A percentile compares a stretch with the other conserved stretches of the same genome.
Evolutionary conservation across 768 basidiomycete genomes (phyloP).

Genomic region (Hebeloma cylindrosporum): DNA sequence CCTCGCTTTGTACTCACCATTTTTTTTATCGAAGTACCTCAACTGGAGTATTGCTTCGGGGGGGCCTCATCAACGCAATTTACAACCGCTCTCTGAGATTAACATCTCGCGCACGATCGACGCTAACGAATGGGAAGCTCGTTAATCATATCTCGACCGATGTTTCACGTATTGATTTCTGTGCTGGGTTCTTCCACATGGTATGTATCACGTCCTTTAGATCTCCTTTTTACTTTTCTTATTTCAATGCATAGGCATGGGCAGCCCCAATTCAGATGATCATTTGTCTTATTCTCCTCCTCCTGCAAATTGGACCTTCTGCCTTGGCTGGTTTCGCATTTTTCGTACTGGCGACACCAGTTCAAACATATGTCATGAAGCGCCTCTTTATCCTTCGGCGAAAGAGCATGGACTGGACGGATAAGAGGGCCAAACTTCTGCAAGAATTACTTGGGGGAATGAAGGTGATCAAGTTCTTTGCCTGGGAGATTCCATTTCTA

Average conservation of each 20-base stretch:
- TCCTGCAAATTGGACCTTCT: conserved; percentile 70
- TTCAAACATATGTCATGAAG: conserved; percentile 75
- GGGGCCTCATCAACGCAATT: conserved; percentile 84
- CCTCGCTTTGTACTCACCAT: conserved; percentile 72
- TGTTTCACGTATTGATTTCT: conserved; percentile 89
- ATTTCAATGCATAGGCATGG: conserved; percentile 47
- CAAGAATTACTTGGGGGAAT: conserved; percentile 90
- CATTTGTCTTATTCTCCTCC: conserved; percentile 73
- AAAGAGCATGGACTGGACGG: conserved; percentile 86
- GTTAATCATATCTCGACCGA: conserved; percentile 95
- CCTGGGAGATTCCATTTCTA: conserved; percentile 85
- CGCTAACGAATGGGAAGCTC: conserved; percentile 83
- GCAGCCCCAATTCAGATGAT: conserved; percentile 73
- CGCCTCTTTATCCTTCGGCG: conserved; percentile 63
- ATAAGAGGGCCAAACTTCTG: conserved; percentile 84
- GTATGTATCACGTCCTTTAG: conserved; percentile 19
- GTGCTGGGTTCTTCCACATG: conserved; percentile 78
- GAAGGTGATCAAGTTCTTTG: conserved; percentile 91
- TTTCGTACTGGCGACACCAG: conserved; percentile 70
- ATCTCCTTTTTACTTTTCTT: neutral
- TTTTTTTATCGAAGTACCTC: conserved; percentile 79
- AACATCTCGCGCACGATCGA: conserved; percentile 75
- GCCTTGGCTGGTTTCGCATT: conserved; percentile 54
- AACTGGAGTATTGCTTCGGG: conserved; percentile 78
- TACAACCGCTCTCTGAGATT: conserved; percentile 77